Evolutionary conservation across 2,329 filamentous ascomycete genomes (phyloP).

Genomic region (Pseudocercospora ulei): DNA sequence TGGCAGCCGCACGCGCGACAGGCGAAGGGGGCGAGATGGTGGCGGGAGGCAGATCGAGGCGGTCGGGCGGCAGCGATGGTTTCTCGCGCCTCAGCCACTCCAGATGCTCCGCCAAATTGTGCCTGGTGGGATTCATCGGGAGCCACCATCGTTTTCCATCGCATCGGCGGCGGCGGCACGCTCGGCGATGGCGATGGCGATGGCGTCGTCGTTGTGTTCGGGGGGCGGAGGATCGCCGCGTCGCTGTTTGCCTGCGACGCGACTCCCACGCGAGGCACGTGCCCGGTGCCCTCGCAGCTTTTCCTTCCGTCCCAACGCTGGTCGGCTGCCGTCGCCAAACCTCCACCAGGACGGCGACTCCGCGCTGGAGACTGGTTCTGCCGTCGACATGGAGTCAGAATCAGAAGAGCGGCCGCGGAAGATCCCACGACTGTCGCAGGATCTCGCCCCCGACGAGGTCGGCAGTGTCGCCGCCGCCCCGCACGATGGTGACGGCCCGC

Average conservation of each 20-base stretch:
- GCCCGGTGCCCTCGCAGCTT: too few relatives aligned
- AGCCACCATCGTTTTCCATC: constrained; percentile 22
- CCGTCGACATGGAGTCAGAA: constrained; percentile 45
- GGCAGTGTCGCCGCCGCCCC: too few relatives aligned
- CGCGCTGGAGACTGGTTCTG: background rate
- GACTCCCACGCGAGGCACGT: too few relatives aligned
- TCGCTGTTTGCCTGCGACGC: constrained; percentile 1
- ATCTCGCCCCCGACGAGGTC: background rate
- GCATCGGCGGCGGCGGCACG: background rate
- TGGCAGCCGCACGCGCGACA: constrained; percentile 8
- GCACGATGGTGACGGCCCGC: too few relatives aligned
- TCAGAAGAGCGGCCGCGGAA: constrained; percentile 49
- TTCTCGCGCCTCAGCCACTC: constrained; percentile 42
- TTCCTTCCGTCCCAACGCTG: too few relatives aligned
- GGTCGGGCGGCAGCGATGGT: constrained; percentile 37
- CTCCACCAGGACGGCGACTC: constrained; percentile 6
- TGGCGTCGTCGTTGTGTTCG: constrained; percentile 6
- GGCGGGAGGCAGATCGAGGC: constrained; percentile 21
- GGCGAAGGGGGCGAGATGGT: constrained; percentile 16
- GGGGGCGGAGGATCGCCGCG: background rate
- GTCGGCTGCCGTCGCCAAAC: constrained; percentile 10
- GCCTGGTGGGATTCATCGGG: constrained; percentile 42
- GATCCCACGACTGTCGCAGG: constrained; percentile 41
- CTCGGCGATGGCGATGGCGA: background rate
- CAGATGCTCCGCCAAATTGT: constrained; percentile 44